Evolutionary conservation across 495 filamentous ascomycete species (phyloP).

Genomic region (Neurospora sp.): DNA sequence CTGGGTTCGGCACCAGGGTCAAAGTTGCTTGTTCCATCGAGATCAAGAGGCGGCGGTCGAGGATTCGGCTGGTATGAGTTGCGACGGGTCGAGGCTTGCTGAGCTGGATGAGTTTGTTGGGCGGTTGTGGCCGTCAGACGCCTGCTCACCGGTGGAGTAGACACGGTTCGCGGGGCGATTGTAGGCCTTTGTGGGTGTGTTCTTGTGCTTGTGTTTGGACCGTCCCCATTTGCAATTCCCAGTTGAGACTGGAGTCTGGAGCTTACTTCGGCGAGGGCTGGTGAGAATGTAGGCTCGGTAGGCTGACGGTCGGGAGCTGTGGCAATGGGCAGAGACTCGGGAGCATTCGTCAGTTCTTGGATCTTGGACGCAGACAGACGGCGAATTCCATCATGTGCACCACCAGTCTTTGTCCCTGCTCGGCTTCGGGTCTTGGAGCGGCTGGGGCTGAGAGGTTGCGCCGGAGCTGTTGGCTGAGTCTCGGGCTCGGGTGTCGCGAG

Average conservation of each 20-base stretch:
- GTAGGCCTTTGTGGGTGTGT: conserved; percentile 7
- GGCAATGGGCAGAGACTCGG: conserved; percentile 38
- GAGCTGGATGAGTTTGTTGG: conserved; percentile 14
- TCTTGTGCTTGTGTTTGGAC: background rate
- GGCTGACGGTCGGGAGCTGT: conserved; percentile 15
- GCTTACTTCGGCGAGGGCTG: conserved; percentile 23
- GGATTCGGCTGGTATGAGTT: conserved; percentile 22
- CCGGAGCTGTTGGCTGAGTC: background rate
- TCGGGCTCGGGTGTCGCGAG: background rate
- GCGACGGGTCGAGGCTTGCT: conserved; percentile 16
- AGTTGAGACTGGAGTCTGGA: background rate
- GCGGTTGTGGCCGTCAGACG: conserved; percentile 7
- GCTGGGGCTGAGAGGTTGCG: background rate
- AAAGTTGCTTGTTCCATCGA: conserved; percentile 15
- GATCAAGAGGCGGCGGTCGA: conserved; percentile 21
- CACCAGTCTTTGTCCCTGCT: conserved; percentile 27
- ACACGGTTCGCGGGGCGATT: conserved; percentile 27
- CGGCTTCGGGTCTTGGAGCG: conserved; percentile 15
- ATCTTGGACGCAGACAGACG: conserved; percentile 49
- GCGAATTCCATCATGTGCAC: conserved; percentile 28
- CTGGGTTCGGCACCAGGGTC: conserved; percentile 5
- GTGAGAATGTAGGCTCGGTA: conserved; percentile 24
- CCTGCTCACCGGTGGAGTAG: conserved; percentile 33
- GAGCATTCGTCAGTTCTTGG: conserved; percentile 41
- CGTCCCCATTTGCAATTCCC: background rate